phyloP scores from a whole-genome alignment of 225 moss, liverwort and hornwort genomes.

The Lunularia cruciata region DNA sequence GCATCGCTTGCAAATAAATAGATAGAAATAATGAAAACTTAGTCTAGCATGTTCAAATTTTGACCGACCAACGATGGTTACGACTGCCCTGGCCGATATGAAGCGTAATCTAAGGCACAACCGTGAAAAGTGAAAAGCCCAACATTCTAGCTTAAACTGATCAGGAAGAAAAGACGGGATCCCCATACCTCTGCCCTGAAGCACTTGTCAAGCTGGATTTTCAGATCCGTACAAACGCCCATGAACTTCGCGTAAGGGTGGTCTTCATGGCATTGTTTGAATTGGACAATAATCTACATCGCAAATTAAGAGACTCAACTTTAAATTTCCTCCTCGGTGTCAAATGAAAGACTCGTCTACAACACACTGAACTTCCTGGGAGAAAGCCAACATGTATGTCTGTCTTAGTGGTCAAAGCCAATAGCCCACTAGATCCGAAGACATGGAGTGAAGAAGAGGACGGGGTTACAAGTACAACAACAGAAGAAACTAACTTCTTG shows the following conservation, averaged over 20 bases:
- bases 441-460: background rate
- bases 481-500: conserved; percentile 51
- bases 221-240: conserved; percentile 86
- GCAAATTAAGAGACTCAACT: background rate
- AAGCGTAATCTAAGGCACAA: no score
- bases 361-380: background rate
- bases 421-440: background rate
- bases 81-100: no score
- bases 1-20: no score
- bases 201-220: conserved; percentile 78
- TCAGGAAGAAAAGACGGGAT: no score
- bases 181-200: conserved; percentile 86
- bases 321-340: background rate
- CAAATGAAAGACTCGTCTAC: background rate
- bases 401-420: background rate
- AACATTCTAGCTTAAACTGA: no score
- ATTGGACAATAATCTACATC: conserved; percentile 71
- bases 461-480: no score
- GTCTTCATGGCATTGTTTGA: conserved; percentile 93
- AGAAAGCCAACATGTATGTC: background rate
- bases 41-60: no score
- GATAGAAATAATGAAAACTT: no score
- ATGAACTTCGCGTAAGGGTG: conserved; percentile 87
- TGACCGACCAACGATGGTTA: no score
- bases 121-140: no score